Conservation (phyloP, 208 protist species). For the Angomonas deanei region DNA sequence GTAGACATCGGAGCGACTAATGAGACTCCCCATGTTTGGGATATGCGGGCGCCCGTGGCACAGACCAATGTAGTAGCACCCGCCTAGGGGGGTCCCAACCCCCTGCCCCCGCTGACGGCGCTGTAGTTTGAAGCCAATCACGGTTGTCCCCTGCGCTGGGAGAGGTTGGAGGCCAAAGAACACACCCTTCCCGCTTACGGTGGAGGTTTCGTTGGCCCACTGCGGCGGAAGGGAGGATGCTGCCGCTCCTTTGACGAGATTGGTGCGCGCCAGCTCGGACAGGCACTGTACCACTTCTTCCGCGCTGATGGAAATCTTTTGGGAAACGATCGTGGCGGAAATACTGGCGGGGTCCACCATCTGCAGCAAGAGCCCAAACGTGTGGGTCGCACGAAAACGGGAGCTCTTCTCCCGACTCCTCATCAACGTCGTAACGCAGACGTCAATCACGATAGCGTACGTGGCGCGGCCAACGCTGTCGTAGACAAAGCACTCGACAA, state of each 20-base stretch:
- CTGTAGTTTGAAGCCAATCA: conserved; percentile 79
- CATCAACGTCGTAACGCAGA: conserved; percentile 61
- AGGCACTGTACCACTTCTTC: conserved; percentile 33
- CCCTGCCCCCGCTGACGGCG: conserved; percentile 56
- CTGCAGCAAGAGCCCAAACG: conserved; percentile 42
- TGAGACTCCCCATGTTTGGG: conserved; percentile 63
- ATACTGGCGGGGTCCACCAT: conserved; percentile 51
- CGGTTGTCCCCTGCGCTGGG: conserved; percentile 54
- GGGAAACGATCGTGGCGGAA: conserved; percentile 12
- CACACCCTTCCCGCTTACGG: conserved; percentile 65
- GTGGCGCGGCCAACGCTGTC: conserved; percentile 58
- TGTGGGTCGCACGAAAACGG: conserved; percentile 65
- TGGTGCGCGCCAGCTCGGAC: conserved; percentile 20
- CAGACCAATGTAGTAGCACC: conserved; percentile 87
- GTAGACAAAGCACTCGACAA: conserved; percentile 80
- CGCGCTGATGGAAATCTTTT: neutral
- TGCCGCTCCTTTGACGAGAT: neutral
- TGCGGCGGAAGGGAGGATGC: conserved; percentile 20
- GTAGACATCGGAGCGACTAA: conserved; percentile 71
- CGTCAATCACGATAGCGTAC: conserved; percentile 56
- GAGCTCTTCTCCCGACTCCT: conserved; percentile 54
- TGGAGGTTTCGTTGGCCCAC: conserved; percentile 37
- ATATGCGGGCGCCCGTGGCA: conserved; percentile 63
- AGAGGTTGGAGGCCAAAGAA: conserved; percentile 69
- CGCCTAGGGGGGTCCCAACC: conserved; percentile 65